A percentile compares a stretch with the other conserved stretches of the same genome.
phyloP scores from a whole-genome alignment of 768 basidiomycete species.

The Pisolithus orientalis region DNA sequence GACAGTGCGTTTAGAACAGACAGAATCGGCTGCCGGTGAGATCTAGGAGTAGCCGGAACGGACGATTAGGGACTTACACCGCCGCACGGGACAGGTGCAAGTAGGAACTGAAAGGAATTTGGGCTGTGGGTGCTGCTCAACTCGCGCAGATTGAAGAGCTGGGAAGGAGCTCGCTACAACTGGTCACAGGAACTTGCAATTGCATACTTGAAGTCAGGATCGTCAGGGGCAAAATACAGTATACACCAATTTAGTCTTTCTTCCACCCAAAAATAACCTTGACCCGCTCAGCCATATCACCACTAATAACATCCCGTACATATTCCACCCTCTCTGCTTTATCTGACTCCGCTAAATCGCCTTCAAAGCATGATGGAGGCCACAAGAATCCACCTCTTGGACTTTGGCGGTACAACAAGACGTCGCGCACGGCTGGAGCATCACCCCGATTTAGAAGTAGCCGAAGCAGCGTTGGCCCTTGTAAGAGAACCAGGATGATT shows the following conservation, averaged over 20 bases:
- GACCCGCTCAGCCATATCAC: conserved; percentile 9
- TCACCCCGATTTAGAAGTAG: conserved; percentile 39
- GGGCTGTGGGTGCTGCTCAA: too few relatives aligned
- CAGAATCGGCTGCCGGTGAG: too few relatives aligned
- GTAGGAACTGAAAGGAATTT: too few relatives aligned
- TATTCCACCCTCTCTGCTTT: conserved; percentile 8
- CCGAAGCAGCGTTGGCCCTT: neutral
- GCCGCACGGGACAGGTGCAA: too few relatives aligned
- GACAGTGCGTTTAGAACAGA: too few relatives aligned
- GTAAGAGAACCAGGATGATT: neutral
- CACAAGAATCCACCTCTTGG: conserved; percentile 30
- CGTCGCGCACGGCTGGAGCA: conserved; percentile 41
- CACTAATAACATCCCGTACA: conserved; percentile 9
- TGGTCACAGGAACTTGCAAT: neutral
- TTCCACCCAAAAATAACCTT: conserved; percentile 3
- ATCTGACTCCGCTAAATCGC: conserved; percentile 8
- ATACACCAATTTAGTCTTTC: neutral
- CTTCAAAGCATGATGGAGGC: conserved; percentile 48
- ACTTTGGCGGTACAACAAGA: conserved; percentile 54
- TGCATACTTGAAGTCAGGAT: too few relatives aligned
- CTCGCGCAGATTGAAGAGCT: too few relatives aligned
- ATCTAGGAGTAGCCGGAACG: too few relatives aligned
- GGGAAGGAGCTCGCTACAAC: too few relatives aligned
- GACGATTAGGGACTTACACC: too few relatives aligned
- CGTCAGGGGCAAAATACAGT: too few relatives aligned